Evolutionary conservation across 768 basidiomycete genomes (phyloP).

Genomic region (Lactarius sp.): DNA sequence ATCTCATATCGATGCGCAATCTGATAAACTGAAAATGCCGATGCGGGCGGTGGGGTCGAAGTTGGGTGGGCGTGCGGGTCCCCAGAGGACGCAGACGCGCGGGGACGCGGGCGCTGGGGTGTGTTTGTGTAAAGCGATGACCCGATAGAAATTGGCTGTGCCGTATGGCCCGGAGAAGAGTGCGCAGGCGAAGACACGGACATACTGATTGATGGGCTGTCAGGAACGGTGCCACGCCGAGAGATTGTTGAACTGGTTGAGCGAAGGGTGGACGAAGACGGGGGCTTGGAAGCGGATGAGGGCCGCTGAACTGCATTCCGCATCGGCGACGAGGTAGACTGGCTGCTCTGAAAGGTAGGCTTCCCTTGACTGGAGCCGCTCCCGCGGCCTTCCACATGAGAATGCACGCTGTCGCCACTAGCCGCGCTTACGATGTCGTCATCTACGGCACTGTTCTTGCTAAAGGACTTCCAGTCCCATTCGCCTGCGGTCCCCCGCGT

Average conservation of each 20-base stretch:
- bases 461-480: slow-evolving; percentile 69
- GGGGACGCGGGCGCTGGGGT: slow-evolving; percentile 39
- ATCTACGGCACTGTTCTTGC: slow-evolving; percentile 33
- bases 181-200: slow-evolving; percentile 1
- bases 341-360: slow-evolving; percentile 19
- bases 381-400: slow-evolving; percentile 21
- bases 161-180: slow-evolving; percentile 25
- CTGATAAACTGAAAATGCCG: slow-evolving; percentile 70
- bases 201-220: slow-evolving; percentile 8
- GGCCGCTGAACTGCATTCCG: slow-evolving; percentile 10
- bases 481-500: slow-evolving; percentile 41
- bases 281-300: slow-evolving; percentile 7
- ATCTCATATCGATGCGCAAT: slow-evolving; percentile 72
- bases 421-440: slow-evolving; percentile 47
- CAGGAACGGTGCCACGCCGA: slow-evolving; percentile 16
- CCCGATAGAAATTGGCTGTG: slow-evolving; percentile 40
- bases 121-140: slow-evolving; percentile 46
- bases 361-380: slow-evolving; percentile 22
- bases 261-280: slow-evolving; percentile 20
- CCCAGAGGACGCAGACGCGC: slow-evolving; percentile 33
- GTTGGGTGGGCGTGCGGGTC: slow-evolving; percentile 76
- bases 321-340: neutral
- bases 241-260: slow-evolving; percentile 8
- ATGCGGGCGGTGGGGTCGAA: slow-evolving; percentile 55
- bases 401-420: slow-evolving; percentile 46